Evolutionary conservation across 192 early-diverging fungal genomes (phyloP).

Genomic region (Podila minutissima): DNA sequence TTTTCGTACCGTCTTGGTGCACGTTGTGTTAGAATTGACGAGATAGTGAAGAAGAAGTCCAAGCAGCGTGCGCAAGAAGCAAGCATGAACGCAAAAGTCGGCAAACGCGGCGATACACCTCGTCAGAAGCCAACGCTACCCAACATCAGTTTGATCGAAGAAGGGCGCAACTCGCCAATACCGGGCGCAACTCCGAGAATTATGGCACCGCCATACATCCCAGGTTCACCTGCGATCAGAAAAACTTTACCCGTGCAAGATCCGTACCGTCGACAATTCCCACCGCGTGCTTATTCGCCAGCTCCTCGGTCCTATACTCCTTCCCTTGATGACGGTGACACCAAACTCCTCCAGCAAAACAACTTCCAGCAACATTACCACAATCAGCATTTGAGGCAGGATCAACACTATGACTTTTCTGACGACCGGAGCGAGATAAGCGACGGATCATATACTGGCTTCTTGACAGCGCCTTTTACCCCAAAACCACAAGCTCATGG

Average conservation of each 20-base stretch:
- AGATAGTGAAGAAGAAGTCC: constrained; percentile 55
- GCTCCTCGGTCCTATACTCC: neutral
- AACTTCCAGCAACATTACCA: constrained; percentile 1
- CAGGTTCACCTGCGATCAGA: neutral
- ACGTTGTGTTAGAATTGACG: constrained; percentile 41
- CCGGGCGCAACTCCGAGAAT: neutral
- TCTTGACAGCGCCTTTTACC: neutral
- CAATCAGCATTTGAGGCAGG: neutral
- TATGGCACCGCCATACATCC: neutral
- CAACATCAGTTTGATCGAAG: constrained; percentile 1
- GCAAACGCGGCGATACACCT: neutral
- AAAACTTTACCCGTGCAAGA: neutral
- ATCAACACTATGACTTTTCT: neutral
- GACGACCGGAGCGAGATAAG: neutral
- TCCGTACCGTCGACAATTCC: constrained; percentile 1
- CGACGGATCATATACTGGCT: neutral
- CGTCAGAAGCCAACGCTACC: constrained; percentile 12
- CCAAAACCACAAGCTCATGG: neutral
- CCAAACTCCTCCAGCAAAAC: neutral
- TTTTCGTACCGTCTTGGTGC: too few species aligned
- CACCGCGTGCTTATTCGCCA: neutral
- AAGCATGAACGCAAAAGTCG: neutral
- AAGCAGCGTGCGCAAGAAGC: constrained; percentile 39
- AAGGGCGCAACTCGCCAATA: neutral
- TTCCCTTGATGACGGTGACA: neutral